A percentile compares a stretch with the other conserved stretches of the same genome.
Conservation (phyloP, 2,329 filamentous ascomycete species). For the Gnomoniopsis sp. region DNA sequence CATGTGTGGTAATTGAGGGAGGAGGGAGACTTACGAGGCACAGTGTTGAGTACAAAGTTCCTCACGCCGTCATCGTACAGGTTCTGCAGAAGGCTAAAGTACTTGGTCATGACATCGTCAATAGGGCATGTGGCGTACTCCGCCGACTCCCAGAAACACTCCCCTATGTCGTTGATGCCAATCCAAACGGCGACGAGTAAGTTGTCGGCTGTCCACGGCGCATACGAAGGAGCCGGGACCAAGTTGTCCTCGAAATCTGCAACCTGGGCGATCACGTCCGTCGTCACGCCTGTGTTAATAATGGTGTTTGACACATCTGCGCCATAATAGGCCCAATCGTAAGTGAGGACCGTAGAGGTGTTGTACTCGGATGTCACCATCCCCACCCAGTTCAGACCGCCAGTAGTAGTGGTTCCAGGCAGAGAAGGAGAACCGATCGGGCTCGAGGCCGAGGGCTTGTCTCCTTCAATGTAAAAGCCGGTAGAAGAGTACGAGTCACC, state of each 20-base stretch:
- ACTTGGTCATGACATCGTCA: conserved; percentile 13
- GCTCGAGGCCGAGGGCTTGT: conserved; percentile 9
- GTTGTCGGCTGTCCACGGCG: conserved; percentile 14
- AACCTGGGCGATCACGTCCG: conserved; percentile 14
- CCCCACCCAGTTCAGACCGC: conserved; percentile 18
- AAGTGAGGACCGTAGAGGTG: conserved; percentile 14
- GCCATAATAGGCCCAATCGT: conserved; percentile 16
- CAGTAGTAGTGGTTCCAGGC: conserved; percentile 10
- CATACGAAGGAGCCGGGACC: conserved; percentile 12
- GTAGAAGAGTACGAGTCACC: conserved; percentile 18
- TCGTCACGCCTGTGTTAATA: conserved; percentile 18
- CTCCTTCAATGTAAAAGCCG: conserved; percentile 18
- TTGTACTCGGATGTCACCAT: conserved; percentile 14
- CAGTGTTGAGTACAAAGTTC: conserved; percentile 14
- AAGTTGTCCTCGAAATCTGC: conserved; percentile 11
- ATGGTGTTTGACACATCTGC: conserved; percentile 16
- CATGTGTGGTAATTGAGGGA: not conserved
- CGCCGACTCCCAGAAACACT: conserved; percentile 15
- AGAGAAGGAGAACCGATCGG: conserved; percentile 6
- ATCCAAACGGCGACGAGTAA: conserved; percentile 17
- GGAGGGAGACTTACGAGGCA: conserved; percentile 7
- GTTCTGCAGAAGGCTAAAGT: conserved; percentile 13
- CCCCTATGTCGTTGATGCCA: conserved; percentile 16
- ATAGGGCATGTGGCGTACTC: conserved; percentile 11
- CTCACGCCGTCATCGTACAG: conserved; percentile 16